Conservation (phyloP, 208 protist genomes). For the Ichthyophonus hoferi region DNA sequence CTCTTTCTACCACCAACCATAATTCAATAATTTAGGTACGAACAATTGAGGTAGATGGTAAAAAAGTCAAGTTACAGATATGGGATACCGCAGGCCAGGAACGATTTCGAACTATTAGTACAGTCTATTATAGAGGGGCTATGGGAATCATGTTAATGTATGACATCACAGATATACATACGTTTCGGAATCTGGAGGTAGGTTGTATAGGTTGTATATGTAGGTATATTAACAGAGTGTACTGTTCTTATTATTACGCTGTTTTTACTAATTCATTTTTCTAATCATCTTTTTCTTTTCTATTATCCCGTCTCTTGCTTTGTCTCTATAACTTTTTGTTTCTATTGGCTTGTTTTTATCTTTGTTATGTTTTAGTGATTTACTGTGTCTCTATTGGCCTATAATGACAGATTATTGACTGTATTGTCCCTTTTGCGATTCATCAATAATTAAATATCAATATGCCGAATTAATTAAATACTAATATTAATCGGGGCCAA, state of each 20-base stretch:
- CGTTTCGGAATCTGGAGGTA: conserved; percentile 49
- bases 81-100: conserved; percentile 78
- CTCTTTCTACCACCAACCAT: neutral
- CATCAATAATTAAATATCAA: neutral
- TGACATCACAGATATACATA: conserved; percentile 40
- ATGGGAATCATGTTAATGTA: conserved; percentile 84
- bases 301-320: neutral
- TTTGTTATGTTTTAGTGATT: neutral
- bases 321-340: neutral
- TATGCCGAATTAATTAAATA: neutral
- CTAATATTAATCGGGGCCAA: neutral
- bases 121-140: conserved; percentile 80
- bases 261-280: neutral
- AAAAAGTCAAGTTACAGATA: conserved; percentile 80
- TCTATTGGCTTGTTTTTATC: neutral
- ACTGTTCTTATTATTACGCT: too few species aligned
- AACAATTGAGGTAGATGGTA: conserved; percentile 75
- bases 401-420: neutral
- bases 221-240: neutral
- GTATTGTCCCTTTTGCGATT: neutral
- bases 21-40: conserved; percentile 58
- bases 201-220: neutral
- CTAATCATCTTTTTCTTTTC: neutral
- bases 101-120: conserved; percentile 53
- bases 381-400: neutral